Conservation (phyloP, 148 eudicot genomes). For the Chenopodium suecicum region DNA sequence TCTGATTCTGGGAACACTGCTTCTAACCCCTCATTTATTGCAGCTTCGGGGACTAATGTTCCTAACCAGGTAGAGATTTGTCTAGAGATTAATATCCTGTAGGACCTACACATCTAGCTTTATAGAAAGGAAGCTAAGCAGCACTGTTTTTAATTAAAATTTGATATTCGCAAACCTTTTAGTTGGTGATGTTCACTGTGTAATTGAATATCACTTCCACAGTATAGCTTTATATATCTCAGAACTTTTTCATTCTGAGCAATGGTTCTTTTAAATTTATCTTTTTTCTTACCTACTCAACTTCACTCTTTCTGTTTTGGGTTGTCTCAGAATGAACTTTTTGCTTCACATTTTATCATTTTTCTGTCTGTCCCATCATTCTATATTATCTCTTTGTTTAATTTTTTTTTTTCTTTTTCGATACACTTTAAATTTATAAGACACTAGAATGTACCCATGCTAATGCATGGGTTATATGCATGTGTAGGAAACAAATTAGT, state of each 20-base stretch:
- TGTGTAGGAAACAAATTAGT: too few species aligned
- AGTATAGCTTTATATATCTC: neutral
- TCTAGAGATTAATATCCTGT: too few species aligned
- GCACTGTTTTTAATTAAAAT: neutral
- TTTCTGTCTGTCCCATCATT: neutral
- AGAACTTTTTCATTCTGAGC: neutral
- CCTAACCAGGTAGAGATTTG: constrained; percentile 54
- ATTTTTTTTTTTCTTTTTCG: neutral
- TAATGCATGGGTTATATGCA: too few species aligned
- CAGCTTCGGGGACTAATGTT: constrained; percentile 33
- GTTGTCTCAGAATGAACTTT: neutral
- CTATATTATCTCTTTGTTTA: neutral
- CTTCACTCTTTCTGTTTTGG: neutral
- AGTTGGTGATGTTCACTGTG: neutral
- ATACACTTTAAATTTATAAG: neutral
- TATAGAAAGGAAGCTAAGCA: neutral
- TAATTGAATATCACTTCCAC: neutral
- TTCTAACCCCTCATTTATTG: constrained; percentile 44
- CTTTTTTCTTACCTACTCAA: neutral
- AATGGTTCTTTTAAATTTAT: neutral
- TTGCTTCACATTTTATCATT: neutral
- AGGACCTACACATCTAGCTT: neutral
- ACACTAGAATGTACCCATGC: neutral
- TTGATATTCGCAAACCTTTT: neutral
- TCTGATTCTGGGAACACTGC: constrained; percentile 32